Percentiles rank a stretch among this genome's conserved stretches.
Conservation (phyloP, 225 moss, liverwort and hornwort genomes). For the Bryoerythrophyllum caledonicum region DNA sequence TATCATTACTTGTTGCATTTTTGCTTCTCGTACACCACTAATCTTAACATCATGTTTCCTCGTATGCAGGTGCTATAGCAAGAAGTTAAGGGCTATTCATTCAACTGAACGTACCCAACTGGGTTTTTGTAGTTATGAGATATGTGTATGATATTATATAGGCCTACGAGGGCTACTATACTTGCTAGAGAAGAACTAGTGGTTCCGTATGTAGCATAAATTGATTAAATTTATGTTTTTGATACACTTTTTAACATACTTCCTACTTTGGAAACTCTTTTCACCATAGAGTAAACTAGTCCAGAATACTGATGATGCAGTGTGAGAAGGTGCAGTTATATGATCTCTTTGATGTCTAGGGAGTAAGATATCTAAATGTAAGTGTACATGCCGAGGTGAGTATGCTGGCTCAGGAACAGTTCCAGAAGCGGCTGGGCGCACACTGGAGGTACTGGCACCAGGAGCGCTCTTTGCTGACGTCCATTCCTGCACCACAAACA, state of each 20-base stretch:
- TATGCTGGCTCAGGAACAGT: constrained; percentile 33
- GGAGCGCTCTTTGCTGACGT: constrained; percentile 42
- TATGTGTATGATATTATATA: constrained; percentile 14
- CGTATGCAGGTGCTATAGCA: constrained; percentile 19
- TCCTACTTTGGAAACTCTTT: constrained; percentile 8
- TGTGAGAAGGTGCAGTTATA: neutral
- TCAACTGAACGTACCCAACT: constrained; percentile 8
- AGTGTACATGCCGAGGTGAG: neutral
- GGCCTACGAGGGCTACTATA: neutral
- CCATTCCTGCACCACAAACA: constrained; percentile 39
- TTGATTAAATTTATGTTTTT: constrained; percentile 9
- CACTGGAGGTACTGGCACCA: constrained; percentile 88
- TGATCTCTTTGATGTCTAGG: neutral
- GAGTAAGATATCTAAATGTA: constrained; percentile 4
- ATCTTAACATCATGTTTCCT: constrained; percentile 6
- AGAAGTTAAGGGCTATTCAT: constrained; percentile 2
- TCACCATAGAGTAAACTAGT: neutral
- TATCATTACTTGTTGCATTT: neutral
- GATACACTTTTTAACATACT: neutral
- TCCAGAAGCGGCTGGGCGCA: constrained; percentile 70
- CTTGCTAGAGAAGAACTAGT: neutral
- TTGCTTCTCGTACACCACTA: neutral
- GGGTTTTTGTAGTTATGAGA: constrained; percentile 23
- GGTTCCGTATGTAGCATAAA: constrained; percentile 16
- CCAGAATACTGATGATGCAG: neutral